Conservation (phyloP, 2,329 filamentous ascomycete genomes). For the Cercospora citrullina region DNA sequence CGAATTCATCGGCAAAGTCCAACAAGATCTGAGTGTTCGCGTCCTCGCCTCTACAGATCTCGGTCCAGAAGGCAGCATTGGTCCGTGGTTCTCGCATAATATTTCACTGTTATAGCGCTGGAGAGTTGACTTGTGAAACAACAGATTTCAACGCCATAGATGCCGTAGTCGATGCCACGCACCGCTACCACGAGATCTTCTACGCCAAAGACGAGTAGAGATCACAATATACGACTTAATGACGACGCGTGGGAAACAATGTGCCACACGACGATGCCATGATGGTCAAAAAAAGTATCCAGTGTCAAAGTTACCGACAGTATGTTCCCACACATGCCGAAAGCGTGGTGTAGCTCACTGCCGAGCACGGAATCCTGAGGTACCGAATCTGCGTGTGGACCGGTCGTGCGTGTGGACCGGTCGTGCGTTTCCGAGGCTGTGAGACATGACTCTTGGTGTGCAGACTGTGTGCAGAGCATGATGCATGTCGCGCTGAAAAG, state of each 20-base stretch:
- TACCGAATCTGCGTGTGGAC: not conserved
- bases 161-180: constrained; percentile 81
- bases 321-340: not conserved
- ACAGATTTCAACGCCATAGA: constrained; percentile 74
- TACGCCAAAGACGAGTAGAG: constrained; percentile 53
- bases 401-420: not conserved
- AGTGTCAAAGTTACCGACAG: constrained; percentile 1
- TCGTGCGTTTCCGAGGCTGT: not conserved
- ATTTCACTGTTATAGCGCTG: not conserved
- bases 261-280: not conserved
- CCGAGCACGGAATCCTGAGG: not conserved
- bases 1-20: constrained; percentile 79
- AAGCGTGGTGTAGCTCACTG: not conserved
- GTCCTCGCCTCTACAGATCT: constrained; percentile 70
- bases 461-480: not conserved
- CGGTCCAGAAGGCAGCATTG: constrained; percentile 59
- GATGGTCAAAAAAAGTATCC: not conserved
- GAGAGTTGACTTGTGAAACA: not conserved
- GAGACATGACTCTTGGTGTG: not conserved
- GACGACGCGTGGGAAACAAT: not conserved
- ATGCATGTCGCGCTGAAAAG: not conserved
- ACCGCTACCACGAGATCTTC: constrained; percentile 79
- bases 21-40: constrained; percentile 69
- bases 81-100: constrained; percentile 46
- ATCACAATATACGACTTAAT: not conserved